Percentiles rank a stretch among this genome's conserved stretches.
Conservation (phyloP, 1,139 yeast genomes). For the Kazachstania sp. region DNA sequence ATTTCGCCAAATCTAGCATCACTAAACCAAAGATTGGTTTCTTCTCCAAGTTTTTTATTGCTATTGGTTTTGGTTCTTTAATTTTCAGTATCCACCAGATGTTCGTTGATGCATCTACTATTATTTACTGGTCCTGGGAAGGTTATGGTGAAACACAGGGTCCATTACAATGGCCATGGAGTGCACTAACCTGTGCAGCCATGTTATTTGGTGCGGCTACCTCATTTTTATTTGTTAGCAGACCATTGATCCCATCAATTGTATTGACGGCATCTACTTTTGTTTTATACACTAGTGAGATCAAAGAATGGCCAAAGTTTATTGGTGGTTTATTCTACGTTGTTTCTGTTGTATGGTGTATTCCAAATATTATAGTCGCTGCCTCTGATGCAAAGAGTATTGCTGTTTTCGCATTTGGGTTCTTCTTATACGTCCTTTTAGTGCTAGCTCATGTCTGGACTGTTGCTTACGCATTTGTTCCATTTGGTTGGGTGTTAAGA, state of each 20-base stretch:
- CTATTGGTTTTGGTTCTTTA: slow-evolving; percentile 70
- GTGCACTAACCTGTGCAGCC: slow-evolving; percentile 54
- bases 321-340: slow-evolving; percentile 64
- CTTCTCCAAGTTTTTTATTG: slow-evolving; percentile 19
- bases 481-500: slow-evolving; percentile 79
- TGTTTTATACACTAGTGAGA: slow-evolving; percentile 15
- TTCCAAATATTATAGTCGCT: slow-evolving; percentile 56
- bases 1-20: slow-evolving; percentile 9
- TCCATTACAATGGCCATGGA: slow-evolving; percentile 87
- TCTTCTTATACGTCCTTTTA: slow-evolving; percentile 47
- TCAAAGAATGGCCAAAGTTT: slow-evolving; percentile 73
- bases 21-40: slow-evolving; percentile 4
- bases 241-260: slow-evolving; percentile 18
- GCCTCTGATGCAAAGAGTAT: slow-evolving; percentile 55
- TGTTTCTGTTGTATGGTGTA: slow-evolving; percentile 51
- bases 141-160: slow-evolving; percentile 70
- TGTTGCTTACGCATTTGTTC: slow-evolving; percentile 97
- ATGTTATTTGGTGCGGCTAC: slow-evolving; percentile 50
- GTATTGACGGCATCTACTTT: slow-evolving; percentile 41
- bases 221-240: slow-evolving; percentile 23
- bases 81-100: slow-evolving; percentile 66
- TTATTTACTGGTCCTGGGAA: slow-evolving; percentile 88
- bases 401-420: slow-evolving; percentile 47
- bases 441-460: slow-evolving; percentile 87
- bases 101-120: slow-evolving; percentile 74